phyloP scores from a whole-genome alignment of 495 filamentous ascomycete genomes.

The Parmelia sp. region DNA sequence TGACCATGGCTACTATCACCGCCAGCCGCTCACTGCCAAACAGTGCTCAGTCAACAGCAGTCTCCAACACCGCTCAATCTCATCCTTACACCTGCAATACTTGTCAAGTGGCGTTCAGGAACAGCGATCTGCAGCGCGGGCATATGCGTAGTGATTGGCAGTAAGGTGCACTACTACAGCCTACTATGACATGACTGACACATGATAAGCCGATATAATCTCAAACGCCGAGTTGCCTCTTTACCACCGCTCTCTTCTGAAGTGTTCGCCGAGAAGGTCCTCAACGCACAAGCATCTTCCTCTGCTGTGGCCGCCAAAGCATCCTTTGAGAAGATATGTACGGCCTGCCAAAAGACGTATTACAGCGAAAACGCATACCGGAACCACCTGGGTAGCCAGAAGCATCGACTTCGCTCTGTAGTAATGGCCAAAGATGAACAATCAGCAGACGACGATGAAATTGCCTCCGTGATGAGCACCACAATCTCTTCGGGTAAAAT shows the following conservation, averaged over 20 bases:
- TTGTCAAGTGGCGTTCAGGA: conserved; percentile 92
- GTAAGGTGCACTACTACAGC: conserved; percentile 50
- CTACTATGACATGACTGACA: conserved; percentile 12
- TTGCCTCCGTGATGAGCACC: conserved; percentile 83
- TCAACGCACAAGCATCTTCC: conserved; percentile 81
- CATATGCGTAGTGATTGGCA: conserved; percentile 99
- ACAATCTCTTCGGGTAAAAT: conserved; percentile 87
- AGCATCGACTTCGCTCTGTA: conserved; percentile 68
- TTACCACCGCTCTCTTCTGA: conserved; percentile 89
- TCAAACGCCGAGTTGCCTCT: conserved; percentile 89
- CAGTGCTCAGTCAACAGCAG: conserved; percentile 32
- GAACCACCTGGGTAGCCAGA: conserved; percentile 88
- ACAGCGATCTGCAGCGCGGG: conserved; percentile 82
- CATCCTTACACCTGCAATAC: conserved; percentile 97
- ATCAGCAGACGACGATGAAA: conserved; percentile 52
- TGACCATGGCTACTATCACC: conserved; percentile 49
- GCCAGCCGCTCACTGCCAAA: conserved; percentile 27
- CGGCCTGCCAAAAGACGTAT: conserved; percentile 82
- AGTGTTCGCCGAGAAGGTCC: conserved; percentile 90
- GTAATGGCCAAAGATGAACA: conserved; percentile 38
- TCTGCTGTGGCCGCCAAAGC: conserved; percentile 82
- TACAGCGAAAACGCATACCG: conserved; percentile 92
- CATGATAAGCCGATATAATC: conserved; percentile 74
- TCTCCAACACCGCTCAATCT: conserved; percentile 40
- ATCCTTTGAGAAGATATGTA: conserved; percentile 76